Base-by-base conservation (phyloP, 352 stramenopile species). In the Phytophthora litchii region DNA sequence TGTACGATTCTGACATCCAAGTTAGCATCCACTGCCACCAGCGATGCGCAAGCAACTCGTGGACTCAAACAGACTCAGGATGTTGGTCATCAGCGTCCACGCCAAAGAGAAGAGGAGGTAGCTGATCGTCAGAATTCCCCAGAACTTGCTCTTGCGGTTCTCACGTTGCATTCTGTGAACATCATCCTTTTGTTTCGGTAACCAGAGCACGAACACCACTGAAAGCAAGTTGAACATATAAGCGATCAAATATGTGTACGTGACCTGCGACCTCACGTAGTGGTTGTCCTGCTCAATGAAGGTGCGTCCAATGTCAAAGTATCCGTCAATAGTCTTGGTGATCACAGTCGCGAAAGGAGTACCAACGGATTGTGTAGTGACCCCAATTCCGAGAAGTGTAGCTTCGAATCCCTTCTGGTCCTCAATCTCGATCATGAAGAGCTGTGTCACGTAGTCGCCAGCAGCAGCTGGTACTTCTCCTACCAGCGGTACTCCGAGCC, bases 81-180 rank as follows among this genome's bases (percentile, higher is more conserved):
- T 57, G 57, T 88, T 88, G 25, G 74, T 87, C 71, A 80, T 84
- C 38, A 88, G 31, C 12, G 72, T 77, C 75, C 76, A 88, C 4
- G 36, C 21, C 23, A 88, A 53, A 4, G 74, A 62, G 38, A 86
- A 82, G 5, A 54, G 14, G 2, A 85, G 46, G 29, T 78, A 70
- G 19, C 17, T 25, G 35, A 76, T 52, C 1, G 72, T 76, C n/a
- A 76, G 4, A 3, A 54, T 64, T 14, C 72, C 74, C 40, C 64
- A 56, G 11, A 70, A 41, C 50, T 75, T 72, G 56, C 58, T 88
- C 49, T 62, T 74, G 50, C 59, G 53, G 46, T 74, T 71, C 17
- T 66, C 54, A 7, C 45, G 49, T 45, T 80, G 62, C 29, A 87
- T 64, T 20, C 48, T 25, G 13, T 71, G 76, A 6, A 72, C 42